Conservation (phyloP, 1,139 yeast species). For the Blastobotrys malaysiensis region DNA sequence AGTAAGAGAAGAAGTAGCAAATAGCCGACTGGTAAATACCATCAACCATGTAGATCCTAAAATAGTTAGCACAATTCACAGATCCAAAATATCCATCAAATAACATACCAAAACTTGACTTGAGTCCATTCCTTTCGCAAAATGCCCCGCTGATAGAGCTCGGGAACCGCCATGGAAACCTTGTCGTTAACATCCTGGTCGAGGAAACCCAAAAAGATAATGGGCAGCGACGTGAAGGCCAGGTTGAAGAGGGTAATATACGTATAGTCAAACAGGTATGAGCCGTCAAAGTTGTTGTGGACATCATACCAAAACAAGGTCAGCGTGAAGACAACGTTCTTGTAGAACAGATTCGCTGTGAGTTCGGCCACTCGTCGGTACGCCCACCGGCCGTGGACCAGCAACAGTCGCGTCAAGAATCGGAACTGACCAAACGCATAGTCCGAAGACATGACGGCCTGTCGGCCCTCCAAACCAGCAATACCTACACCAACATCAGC, state of each 20-base stretch:
- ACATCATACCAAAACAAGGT: slow-evolving; percentile 93
- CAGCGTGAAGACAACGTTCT: slow-evolving; percentile 82
- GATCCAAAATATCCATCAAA: not conserved
- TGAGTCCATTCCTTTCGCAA: slow-evolving; percentile 76
- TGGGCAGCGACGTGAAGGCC: slow-evolving; percentile 93
- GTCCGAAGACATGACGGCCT: slow-evolving; percentile 97
- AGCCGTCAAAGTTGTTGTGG: slow-evolving; percentile 79
- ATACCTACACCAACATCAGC: slow-evolving; percentile 98
- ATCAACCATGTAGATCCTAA: slow-evolving; percentile 61
- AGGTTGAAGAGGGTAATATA: slow-evolving; percentile 87
- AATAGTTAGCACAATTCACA: slow-evolving; percentile 3
- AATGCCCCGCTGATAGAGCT: slow-evolving; percentile 80
- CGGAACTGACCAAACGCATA: slow-evolving; percentile 95
- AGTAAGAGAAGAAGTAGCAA: slow-evolving; percentile 80
- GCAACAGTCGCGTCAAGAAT: slow-evolving; percentile 65
- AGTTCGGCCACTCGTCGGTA: slow-evolving; percentile 86
- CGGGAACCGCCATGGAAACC: slow-evolving; percentile 83
- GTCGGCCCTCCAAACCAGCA: slow-evolving; percentile 97
- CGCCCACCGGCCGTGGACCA: slow-evolving; percentile 97
- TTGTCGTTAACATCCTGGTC: slow-evolving; percentile 90
- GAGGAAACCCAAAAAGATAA: slow-evolving; percentile 80
- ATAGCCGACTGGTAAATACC: slow-evolving; percentile 85
- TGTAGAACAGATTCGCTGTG: slow-evolving; percentile 91
- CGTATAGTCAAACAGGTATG: slow-evolving; percentile 88
- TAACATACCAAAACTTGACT: slow-evolving; percentile 55